phyloP scores from a whole-genome alignment of 2,329 filamentous ascomycete genomes.

The Diaporthe australafricana region DNA sequence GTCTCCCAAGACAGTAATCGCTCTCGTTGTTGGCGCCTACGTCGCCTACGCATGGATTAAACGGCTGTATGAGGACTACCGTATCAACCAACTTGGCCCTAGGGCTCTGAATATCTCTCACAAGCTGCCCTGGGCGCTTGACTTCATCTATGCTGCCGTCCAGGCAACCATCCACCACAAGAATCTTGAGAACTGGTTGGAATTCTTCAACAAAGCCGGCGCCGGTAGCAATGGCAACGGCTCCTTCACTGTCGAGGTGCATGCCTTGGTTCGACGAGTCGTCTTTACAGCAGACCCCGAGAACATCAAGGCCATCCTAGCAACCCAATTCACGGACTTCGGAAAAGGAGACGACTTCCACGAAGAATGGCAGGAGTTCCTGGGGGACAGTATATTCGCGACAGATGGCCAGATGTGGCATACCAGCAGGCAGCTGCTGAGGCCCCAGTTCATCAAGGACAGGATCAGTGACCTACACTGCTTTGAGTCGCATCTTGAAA shows the following conservation, averaged over 20 bases:
- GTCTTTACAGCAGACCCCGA: constrained; percentile 86
- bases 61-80: constrained; percentile 55
- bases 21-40: constrained; percentile 52
- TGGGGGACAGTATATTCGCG: constrained; percentile 82
- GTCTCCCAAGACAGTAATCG: constrained; percentile 53
- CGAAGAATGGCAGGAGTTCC: constrained; percentile 77
- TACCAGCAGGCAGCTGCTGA: constrained; percentile 80
- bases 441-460: constrained; percentile 88
- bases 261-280: constrained; percentile 66
- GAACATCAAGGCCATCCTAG: constrained; percentile 92
- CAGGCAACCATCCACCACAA: constrained; percentile 62
- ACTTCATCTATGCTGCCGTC: constrained; percentile 71
- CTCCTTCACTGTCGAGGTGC: constrained; percentile 70
- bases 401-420: constrained; percentile 87
- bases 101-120: constrained; percentile 52
- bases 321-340: constrained; percentile 86
- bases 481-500: constrained; percentile 83
- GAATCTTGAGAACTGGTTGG: constrained; percentile 72
- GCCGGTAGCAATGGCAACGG: constrained; percentile 65
- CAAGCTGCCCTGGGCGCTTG: constrained; percentile 69
- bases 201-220: constrained; percentile 57
- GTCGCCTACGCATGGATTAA: constrained; percentile 51
- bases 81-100: constrained; percentile 59
- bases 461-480: constrained; percentile 84
- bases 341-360: constrained; percentile 85